These are phyloP conservation scores for Rhodotorula sp. DNA, from an alignment of 1,284 basidiomycete genomes.

Conservation along the genomic window DNA sequence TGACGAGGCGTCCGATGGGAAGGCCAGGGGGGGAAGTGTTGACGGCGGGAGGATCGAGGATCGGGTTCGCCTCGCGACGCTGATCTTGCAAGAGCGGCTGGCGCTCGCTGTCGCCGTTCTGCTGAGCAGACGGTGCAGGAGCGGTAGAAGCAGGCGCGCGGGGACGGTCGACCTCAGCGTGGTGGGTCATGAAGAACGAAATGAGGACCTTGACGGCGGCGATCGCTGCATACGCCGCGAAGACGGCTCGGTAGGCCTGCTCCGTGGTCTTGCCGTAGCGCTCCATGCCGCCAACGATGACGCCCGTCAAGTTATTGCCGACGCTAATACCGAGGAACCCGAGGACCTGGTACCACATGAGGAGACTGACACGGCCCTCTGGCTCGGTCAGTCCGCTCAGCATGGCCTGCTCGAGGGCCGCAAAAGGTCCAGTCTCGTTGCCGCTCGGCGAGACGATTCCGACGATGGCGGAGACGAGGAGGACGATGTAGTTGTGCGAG, in stretches of 20 bases:
- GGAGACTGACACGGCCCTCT: conserved; percentile 23
- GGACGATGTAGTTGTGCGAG: conserved; percentile 11
- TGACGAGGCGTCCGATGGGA: conserved; percentile 19
- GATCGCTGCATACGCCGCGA: conserved; percentile 20
- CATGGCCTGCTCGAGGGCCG: conserved; percentile 29
- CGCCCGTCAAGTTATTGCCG: conserved; percentile 19
- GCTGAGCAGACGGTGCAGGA: background rate
- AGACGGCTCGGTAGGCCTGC: conserved; percentile 22
- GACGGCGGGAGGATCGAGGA: conserved; percentile 1
- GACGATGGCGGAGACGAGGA: conserved; percentile 34
- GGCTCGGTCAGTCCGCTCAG: conserved; percentile 27
- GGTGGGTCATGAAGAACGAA: conserved; percentile 19
- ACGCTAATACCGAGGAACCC: conserved; percentile 28
- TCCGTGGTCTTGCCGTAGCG: background rate
- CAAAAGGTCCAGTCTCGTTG: conserved; percentile 36
- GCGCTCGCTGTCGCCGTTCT: conserved; percentile 13
- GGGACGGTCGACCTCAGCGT: conserved; percentile 28
- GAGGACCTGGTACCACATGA: conserved; percentile 18
- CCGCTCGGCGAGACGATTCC: conserved; percentile 34
- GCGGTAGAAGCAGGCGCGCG: background rate
- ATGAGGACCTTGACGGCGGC: conserved; percentile 21
- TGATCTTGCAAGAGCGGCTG: conserved; percentile 23
- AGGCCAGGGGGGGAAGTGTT: conserved; percentile 1
- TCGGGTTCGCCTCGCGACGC: background rate
- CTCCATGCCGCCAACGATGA: conserved; percentile 16